These are phyloP conservation scores for Saprolegnia parasitica DNA, from an alignment of 352 stramenopile species.

Conservation along the genomic window DNA sequence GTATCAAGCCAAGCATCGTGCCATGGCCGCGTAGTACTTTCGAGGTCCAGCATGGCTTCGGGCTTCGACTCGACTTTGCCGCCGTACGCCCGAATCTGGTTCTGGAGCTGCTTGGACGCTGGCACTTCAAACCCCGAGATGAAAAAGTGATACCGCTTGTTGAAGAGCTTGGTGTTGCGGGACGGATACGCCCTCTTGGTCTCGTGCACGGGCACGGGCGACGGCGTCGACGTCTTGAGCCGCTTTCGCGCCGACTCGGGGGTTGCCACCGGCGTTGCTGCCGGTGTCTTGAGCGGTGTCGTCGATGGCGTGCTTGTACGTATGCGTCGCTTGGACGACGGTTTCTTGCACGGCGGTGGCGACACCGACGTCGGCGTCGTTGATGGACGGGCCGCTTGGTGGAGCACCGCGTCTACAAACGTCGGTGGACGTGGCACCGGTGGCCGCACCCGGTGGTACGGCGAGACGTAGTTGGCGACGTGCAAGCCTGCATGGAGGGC, in stretches of 20 bases:
- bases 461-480: constrained; percentile 7
- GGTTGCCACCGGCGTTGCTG: neutral
- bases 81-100: constrained; percentile 17
- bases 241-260: neutral
- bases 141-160: constrained; percentile 8
- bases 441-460: neutral
- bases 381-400: neutral
- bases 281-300: neutral
- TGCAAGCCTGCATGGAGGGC: constrained; percentile 17
- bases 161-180: neutral
- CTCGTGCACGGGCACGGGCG: neutral
- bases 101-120: constrained; percentile 2
- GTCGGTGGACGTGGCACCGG: neutral
- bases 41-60: neutral
- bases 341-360: no score
- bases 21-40: neutral
- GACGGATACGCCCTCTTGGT: neutral
- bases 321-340: no score
- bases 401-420: neutral
- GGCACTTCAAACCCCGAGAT: constrained; percentile 13
- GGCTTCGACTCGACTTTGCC: neutral
- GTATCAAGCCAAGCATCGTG: neutral
- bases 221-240: neutral
- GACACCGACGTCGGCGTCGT: no score
- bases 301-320: neutral